These are phyloP conservation scores for Apiospora phragmitis DNA, from an alignment of 2,329 filamentous ascomycete species.

Conservation along the genomic window DNA sequence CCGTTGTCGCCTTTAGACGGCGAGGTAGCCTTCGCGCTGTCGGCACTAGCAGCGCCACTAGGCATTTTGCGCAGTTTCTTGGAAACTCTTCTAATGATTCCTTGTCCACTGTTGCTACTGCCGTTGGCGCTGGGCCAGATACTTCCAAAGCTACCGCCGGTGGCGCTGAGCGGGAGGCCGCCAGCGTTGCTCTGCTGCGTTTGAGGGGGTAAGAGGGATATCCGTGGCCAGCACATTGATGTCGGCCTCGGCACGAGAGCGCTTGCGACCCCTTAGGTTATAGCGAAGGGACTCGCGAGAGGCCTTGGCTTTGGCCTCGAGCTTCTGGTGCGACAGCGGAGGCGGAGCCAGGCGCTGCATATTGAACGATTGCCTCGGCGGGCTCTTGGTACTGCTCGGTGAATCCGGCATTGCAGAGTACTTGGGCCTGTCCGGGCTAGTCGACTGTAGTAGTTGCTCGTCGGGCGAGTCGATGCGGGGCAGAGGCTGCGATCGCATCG, in stretches of 20 bases:
- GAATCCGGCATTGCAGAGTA: conserved; percentile 10
- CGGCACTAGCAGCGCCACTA: conserved; percentile 15
- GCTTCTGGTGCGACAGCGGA: conserved; percentile 10
- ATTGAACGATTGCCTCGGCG: conserved; percentile 28
- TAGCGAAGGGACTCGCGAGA: conserved; percentile 23
- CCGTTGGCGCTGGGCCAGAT: conserved; percentile 24
- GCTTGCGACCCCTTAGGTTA: conserved; percentile 50
- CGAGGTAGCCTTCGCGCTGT: conserved; percentile 15
- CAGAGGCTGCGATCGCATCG: conserved; percentile 5
- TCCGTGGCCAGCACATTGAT: conserved; percentile 27
- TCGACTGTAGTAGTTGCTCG: neutral
- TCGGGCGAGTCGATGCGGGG: conserved; percentile 12
- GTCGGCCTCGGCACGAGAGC: conserved; percentile 40
- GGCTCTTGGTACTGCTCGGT: conserved; percentile 3
- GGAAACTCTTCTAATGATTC: conserved; percentile 35
- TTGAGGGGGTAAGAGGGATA: neutral
- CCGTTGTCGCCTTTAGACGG: neutral
- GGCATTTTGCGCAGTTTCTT: conserved; percentile 57
- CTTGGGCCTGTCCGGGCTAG: neutral
- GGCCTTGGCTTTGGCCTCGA: conserved; percentile 11
- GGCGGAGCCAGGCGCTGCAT: conserved; percentile 3
- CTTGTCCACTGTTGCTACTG: conserved; percentile 2
- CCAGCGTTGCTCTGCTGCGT: conserved; percentile 13
- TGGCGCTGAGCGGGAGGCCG: conserved; percentile 16
- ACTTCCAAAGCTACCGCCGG: conserved; percentile 11